Evolutionary conservation across 371 early-diverging fungal species (phyloP).

Genomic region (Apophysomyces variabilis): DNA sequence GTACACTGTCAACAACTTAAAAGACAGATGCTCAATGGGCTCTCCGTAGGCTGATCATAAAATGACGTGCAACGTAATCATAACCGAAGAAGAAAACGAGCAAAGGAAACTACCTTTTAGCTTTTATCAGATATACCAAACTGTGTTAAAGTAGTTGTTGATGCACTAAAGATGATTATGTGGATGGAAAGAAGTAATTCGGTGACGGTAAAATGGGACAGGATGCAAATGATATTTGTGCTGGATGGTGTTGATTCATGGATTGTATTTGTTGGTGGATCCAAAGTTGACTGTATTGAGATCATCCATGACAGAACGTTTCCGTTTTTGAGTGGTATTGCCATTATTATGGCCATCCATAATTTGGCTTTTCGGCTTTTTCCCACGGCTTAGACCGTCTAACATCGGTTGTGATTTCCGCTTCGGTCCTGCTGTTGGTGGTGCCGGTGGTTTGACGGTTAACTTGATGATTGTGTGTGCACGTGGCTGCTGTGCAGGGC

Average conservation of each 20-base stretch:
- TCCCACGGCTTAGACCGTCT: background rate
- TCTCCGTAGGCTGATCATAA: no score
- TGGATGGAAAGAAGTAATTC: background rate
- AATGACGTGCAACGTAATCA: no score
- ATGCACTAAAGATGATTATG: background rate
- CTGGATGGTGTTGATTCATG: background rate
- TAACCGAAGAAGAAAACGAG: no score
- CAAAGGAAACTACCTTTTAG: no score
- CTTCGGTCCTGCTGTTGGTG: background rate
- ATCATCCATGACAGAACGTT: background rate
- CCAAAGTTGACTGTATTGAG: background rate
- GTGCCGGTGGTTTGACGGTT: conserved; percentile 18
- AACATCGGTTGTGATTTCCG: background rate
- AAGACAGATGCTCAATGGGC: no score
- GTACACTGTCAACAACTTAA: no score
- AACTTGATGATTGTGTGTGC: conserved; percentile 13
- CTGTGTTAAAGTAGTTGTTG: background rate
- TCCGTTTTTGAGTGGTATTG: background rate
- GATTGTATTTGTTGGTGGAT: background rate
- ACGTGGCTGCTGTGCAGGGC: background rate
- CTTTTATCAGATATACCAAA: no score
- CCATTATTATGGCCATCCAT: background rate
- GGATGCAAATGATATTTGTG: background rate
- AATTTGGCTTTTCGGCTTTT: background rate
- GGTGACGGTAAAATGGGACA: background rate